Evolutionary conservation across 2,329 filamentous ascomycete genomes (phyloP).

Genomic region (Hyphodiscus sp.): DNA sequence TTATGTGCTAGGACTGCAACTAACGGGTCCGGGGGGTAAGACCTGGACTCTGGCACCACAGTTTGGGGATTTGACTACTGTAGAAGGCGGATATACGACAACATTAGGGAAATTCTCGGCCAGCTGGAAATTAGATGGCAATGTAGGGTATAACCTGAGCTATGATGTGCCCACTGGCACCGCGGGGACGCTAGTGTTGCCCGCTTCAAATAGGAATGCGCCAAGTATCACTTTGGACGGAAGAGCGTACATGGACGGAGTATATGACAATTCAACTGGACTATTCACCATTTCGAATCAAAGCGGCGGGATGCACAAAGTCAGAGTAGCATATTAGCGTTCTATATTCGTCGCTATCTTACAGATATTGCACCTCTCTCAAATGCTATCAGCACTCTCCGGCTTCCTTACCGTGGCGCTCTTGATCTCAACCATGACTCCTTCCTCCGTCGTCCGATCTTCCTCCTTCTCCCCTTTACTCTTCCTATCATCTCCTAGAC

Average conservation of each 20-base stretch:
- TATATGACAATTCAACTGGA: background rate
- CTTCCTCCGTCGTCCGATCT: background rate
- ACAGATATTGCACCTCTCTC: background rate
- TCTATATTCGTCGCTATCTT: background rate
- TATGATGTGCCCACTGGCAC: background rate
- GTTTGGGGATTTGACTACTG: constrained; percentile 33
- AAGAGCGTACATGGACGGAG: background rate
- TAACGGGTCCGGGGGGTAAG: constrained; percentile 32
- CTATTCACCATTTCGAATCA: background rate
- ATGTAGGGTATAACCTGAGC: background rate
- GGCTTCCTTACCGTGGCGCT: background rate
- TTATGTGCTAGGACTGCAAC: constrained; percentile 36
- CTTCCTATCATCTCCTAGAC: background rate
- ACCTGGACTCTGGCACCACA: constrained; percentile 35
- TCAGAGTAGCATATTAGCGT: background rate
- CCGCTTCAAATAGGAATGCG: background rate
- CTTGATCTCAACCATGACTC: background rate
- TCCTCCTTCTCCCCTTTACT: background rate
- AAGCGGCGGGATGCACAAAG: background rate
- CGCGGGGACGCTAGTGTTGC: background rate
- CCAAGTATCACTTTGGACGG: background rate
- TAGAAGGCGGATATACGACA: constrained; percentile 36
- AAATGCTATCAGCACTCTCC: background rate
- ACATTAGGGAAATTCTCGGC: constrained; percentile 34
- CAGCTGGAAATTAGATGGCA: constrained; percentile 19